Conservation (phyloP, 2,329 filamentous ascomycete genomes). For the Trichoderma simmonsii region DNA sequence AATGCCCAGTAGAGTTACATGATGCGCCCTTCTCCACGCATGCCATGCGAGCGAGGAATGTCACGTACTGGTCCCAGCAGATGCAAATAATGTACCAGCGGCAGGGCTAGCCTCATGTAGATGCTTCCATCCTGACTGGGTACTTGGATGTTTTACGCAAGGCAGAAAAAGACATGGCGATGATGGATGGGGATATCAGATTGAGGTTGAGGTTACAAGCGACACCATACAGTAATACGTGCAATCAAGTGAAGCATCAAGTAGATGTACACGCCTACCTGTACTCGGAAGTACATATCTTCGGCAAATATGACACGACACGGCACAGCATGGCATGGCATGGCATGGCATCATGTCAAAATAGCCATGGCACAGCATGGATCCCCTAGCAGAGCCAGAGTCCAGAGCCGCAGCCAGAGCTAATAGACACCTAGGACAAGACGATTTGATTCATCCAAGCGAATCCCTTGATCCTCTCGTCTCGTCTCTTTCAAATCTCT, state of each 20-base stretch:
- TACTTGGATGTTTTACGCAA: neutral
- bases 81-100: neutral
- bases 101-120: neutral
- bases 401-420: neutral
- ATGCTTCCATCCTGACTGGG: neutral
- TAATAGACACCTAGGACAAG: neutral
- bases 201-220: neutral
- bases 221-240: neutral
- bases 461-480: neutral
- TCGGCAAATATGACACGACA: neutral
- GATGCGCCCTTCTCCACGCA: constrained; percentile 9
- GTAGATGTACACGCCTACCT: neutral
- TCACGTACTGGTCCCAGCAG: neutral
- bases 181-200: neutral
- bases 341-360: neutral
- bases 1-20: constrained; percentile 5
- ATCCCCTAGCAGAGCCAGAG: neutral
- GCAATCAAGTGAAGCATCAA: neutral
- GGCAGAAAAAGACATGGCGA: neutral
- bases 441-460: neutral
- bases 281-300: neutral
- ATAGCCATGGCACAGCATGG: neutral
- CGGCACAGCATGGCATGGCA: neutral
- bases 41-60: neutral
- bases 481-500: neutral